Evolutionary conservation across 2,329 filamentous ascomycete genomes (phyloP).

Genomic region (Penicillium sp.): DNA sequence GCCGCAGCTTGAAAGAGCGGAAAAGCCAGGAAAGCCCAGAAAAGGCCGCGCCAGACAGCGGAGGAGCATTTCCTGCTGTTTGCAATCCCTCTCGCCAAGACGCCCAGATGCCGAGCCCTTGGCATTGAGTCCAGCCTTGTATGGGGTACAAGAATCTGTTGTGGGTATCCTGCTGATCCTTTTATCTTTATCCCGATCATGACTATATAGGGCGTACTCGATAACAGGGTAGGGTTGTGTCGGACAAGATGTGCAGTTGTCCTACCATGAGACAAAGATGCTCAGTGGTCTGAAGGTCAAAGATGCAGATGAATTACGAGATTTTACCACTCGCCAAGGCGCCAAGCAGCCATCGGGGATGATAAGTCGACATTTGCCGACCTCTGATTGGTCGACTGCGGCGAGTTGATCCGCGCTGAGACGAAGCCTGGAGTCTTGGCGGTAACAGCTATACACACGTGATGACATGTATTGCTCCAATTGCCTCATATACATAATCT

Average conservation of each 20-base stretch:
- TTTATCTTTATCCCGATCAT: background rate
- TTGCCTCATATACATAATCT: background rate
- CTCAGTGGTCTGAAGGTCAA: slow-evolving; percentile 8
- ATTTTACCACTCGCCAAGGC: slow-evolving; percentile 20
- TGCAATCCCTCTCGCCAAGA: slow-evolving; percentile 21
- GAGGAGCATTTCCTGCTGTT: slow-evolving; percentile 19
- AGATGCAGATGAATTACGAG: slow-evolving; percentile 10
- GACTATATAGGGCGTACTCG: background rate
- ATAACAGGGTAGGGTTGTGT: background rate
- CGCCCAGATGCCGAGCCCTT: slow-evolving; percentile 29
- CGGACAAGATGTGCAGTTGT: slow-evolving; percentile 2
- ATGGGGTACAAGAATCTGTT: background rate
- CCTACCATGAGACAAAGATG: background rate
- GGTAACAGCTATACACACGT: slow-evolving; percentile 7
- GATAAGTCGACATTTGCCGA: background rate
- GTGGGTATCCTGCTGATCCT: background rate
- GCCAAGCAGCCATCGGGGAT: slow-evolving; percentile 14
- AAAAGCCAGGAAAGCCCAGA: slow-evolving; percentile 18
- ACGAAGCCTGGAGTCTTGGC: slow-evolving; percentile 14
- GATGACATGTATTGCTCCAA: slow-evolving; percentile 2
- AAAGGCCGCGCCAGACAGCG: slow-evolving; percentile 19
- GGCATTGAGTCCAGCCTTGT: slow-evolving; percentile 19
- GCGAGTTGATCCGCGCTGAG: slow-evolving; percentile 8
- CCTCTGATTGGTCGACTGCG: slow-evolving; percentile 10
- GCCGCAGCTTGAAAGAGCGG: slow-evolving; percentile 16